Conservation (phyloP, 345 rosid genomes). For the Populus simonii region DNA sequence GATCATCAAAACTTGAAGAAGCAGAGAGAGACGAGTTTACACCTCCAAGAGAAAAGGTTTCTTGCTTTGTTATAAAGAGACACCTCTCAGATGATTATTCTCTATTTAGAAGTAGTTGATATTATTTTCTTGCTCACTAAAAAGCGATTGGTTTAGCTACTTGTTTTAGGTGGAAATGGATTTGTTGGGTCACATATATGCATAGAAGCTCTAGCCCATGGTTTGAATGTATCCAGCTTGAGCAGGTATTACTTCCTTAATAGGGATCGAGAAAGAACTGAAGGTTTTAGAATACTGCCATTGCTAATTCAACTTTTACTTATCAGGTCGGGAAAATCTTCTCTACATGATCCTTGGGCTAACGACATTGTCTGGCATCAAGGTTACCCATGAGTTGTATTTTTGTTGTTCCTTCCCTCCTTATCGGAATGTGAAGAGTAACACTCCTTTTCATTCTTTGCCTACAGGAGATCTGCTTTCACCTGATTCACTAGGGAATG, state of each 20-base stretch:
- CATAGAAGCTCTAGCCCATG: conserved; percentile 80
- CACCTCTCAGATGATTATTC: not conserved
- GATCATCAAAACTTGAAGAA: conserved; percentile 78
- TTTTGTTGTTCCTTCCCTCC: not conserved
- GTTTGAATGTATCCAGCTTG: conserved; percentile 73
- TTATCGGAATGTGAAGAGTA: conserved; percentile 1
- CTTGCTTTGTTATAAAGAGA: not conserved
- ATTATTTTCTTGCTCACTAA: not conserved
- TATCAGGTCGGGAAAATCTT: conserved; percentile 75
- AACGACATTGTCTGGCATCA: conserved; percentile 71
- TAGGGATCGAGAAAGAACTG: no score
- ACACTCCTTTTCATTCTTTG: not conserved
- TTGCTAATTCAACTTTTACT: conserved; percentile 32
- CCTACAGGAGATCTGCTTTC: conserved; percentile 70
- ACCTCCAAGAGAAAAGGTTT: conserved; percentile 74
- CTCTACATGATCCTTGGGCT: conserved; percentile 75
- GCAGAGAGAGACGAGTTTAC: conserved; percentile 84
- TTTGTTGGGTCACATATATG: conserved; percentile 92
- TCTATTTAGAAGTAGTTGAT: conserved; percentile 12
- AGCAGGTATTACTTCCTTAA: conserved; percentile 64
- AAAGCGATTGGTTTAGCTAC: conserved; percentile 47
- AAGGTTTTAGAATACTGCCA: no score
- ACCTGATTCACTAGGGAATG: conserved; percentile 78
- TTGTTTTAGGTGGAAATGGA: conserved; percentile 96
- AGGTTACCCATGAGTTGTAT: conserved; percentile 42